A percentile compares a stretch with the other conserved stretches of the same genome.
phyloP scores from a whole-genome alignment of 2,329 filamentous ascomycete genomes.

The Penicillium sp. region DNA sequence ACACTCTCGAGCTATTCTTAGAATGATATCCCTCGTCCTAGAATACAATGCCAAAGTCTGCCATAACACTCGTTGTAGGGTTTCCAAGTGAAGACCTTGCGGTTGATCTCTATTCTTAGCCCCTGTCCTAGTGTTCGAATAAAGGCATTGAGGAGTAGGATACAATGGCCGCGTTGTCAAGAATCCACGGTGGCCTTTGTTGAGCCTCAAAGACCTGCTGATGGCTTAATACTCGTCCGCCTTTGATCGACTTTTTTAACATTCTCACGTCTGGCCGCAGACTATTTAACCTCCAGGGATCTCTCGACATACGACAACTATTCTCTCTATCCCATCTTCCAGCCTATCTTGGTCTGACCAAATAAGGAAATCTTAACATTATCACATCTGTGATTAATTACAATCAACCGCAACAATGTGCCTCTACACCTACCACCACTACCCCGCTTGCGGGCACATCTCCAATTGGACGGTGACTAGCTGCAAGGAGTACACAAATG shows the following conservation, averaged over 20 bases:
- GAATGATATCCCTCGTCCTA: not conserved
- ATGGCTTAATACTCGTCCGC: not conserved
- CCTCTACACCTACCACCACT: conserved; percentile 30
- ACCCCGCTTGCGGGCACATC: conserved; percentile 32
- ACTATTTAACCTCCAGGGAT: not conserved
- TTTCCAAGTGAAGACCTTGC: not conserved
- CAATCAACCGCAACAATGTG: conserved; percentile 26
- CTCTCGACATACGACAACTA: no score
- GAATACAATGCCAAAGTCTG: not conserved
- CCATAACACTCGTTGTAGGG: not conserved
- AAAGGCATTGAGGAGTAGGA: not conserved
- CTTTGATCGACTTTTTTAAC: not conserved
- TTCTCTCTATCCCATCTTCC: no score
- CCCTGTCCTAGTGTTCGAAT: not conserved
- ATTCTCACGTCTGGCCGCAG: not conserved
- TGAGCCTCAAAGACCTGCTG: not conserved
- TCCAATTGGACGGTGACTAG: conserved; percentile 27
- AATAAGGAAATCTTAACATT: no score
- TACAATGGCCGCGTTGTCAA: not conserved
- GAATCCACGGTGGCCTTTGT: not conserved
- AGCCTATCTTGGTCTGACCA: no score
- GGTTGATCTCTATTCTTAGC: not conserved
- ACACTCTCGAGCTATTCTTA: not conserved
- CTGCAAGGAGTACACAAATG: conserved; percentile 26
- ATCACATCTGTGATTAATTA: no score